phyloP scores from a whole-genome alignment of 164 flowering plant species.

The Saururus chinensis region DNA sequence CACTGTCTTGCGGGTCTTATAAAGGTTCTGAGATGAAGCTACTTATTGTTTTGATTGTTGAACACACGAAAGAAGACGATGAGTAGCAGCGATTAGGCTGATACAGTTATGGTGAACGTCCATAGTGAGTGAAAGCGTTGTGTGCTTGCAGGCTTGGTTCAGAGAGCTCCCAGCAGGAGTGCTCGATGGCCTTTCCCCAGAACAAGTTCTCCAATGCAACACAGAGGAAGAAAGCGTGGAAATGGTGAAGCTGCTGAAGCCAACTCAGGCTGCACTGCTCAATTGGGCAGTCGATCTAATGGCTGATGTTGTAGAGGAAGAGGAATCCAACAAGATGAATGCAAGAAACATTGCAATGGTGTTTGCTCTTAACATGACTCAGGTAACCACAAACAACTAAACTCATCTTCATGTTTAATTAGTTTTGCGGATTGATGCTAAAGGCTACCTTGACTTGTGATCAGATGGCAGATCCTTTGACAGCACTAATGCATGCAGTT shows the following conservation, averaged over 20 bases:
- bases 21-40: slow-evolving; percentile 7
- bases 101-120: no score
- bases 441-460: background rate
- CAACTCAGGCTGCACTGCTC: slow-evolving; percentile 74
- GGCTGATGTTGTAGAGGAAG: slow-evolving; percentile 95
- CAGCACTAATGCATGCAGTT: slow-evolving; percentile 96
- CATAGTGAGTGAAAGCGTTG: background rate
- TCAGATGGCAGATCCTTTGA: slow-evolving; percentile 98
- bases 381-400: slow-evolving; percentile 41
- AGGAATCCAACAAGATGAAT: slow-evolving; percentile 91
- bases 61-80: background rate
- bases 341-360: slow-evolving; percentile 94
- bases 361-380: slow-evolving; percentile 97
- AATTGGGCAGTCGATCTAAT: slow-evolving; percentile 92
- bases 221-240: slow-evolving; percentile 70
- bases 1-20: slow-evolving; percentile 94
- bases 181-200: slow-evolving; percentile 91
- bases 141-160: slow-evolving; percentile 64
- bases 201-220: slow-evolving; percentile 78
- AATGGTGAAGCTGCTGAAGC: slow-evolving; percentile 66
- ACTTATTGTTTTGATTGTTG: background rate
- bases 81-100: background rate
- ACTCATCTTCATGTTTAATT: background rate
- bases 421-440: background rate
- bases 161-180: slow-evolving; percentile 88